Evolutionary conservation across 495 filamentous ascomycete genomes (phyloP).

Genomic region (Jackrogersella minutella): DNA sequence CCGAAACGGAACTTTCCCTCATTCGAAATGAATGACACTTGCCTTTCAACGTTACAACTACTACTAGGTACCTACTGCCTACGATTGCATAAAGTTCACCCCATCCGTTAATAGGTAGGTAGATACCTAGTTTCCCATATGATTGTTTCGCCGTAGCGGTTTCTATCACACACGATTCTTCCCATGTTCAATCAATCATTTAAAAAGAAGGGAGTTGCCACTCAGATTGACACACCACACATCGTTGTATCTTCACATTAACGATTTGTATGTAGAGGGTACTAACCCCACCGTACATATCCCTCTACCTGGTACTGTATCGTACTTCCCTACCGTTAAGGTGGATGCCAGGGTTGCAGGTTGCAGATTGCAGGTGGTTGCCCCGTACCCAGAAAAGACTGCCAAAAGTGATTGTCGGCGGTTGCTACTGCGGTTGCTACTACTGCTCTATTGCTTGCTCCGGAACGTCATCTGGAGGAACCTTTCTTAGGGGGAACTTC

Average conservation of each 20-base stretch:
- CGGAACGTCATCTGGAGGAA: constrained; percentile 39
- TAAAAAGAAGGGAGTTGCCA: no score
- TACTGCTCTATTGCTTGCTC: background rate
- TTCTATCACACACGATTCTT: background rate
- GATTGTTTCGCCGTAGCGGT: background rate
- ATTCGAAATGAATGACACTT: no score
- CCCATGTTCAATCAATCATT: no score
- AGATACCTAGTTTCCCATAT: no score
- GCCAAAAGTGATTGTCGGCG: constrained; percentile 4
- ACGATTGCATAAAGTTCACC: no score
- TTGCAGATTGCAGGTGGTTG: constrained; percentile 6
- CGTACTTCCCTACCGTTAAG: background rate
- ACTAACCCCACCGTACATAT: background rate
- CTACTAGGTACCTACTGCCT: no score
- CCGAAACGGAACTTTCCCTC: constrained; percentile 5
- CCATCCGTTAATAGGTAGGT: background rate
- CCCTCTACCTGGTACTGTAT: background rate
- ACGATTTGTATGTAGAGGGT: no score
- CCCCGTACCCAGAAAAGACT: constrained; percentile 12
- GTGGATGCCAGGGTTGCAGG: constrained; percentile 8
- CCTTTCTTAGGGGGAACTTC: constrained; percentile 14
- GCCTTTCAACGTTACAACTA: no score
- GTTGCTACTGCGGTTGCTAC: constrained; percentile 2
- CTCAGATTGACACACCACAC: background rate
- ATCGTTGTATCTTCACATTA: background rate